Base-by-base conservation (phyloP, 2,329 filamentous ascomycete species). In the Talaromyces islandicus region DNA sequence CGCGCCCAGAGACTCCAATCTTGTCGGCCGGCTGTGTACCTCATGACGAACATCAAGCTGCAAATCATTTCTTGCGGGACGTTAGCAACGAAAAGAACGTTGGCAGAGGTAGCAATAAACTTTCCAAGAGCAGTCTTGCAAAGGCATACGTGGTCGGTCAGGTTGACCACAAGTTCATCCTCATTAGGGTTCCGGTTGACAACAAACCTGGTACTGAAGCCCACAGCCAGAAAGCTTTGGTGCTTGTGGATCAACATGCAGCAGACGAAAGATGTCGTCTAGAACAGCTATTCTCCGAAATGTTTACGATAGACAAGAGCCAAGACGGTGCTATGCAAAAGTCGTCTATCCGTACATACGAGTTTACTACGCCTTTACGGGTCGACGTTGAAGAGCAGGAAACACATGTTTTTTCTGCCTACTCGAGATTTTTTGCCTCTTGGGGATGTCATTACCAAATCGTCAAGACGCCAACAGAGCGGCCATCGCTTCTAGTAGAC, bases 191-290 rank as follows among this genome's bases (percentile, higher is more conserved):
- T 55, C 70, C 73, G 0, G 56, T 69, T 3, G 61, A 56, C 6
- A 5, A 58, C 17, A n/a, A 51, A 17, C 30, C 54, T 25, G 12
- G 14, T 24, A 19, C 11, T 51, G n/a, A 63, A 50, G 38, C 50
- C 7, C 57, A 51, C 27, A 61, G 43, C 17, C 46, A 62, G 2
- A 66, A 35, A 21, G 52, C 86, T 1, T 76, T 97, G 4, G 81
- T 96, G 0, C 79, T 97, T 43, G 82, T 97, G 6, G 94, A 99
- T 69, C 94, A 99, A 69, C 94, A 99, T 70, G 94, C 94, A 0
- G 94, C 92, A 3, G 93, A 97, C 70, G 94, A 99, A 76, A 84
- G 94, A 52, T 86, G 89, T 63, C 86, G 87, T 1, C 83, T 97
- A 1, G 94, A 99, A 70, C 71, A 73, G 0, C 79, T 99, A 0